phyloP scores from a whole-genome alignment of 1,139 yeast species.

The Scheffersomyces cryptocercus region DNA sequence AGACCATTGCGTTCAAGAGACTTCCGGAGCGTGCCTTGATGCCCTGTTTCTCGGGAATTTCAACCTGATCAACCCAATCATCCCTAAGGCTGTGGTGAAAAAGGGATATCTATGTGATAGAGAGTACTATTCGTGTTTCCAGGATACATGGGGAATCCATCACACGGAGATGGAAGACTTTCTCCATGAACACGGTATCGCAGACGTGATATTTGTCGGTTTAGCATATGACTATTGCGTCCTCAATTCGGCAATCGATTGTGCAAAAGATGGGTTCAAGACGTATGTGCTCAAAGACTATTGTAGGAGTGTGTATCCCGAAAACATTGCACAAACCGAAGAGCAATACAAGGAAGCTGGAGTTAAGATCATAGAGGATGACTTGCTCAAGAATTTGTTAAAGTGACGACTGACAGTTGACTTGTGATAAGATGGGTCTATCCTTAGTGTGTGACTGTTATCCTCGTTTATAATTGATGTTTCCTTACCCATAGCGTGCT shows the following conservation, averaged over 20 bases:
- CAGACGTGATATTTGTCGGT: conserved; percentile 74
- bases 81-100: conserved; percentile 47
- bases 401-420: not conserved
- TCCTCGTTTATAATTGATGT: no score
- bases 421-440: no score
- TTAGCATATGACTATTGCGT: conserved; percentile 89
- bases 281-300: conserved; percentile 62
- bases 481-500: no score
- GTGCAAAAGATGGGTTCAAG: conserved; percentile 59
- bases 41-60: conserved; percentile 32
- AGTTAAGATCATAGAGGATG: conserved; percentile 16
- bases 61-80: conserved; percentile 18
- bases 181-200: conserved; percentile 46
- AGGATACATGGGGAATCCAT: conserved; percentile 74
- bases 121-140: conserved; percentile 89
- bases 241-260: conserved; percentile 68
- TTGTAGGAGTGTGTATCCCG: conserved; percentile 39
- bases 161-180: conserved; percentile 62
- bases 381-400: not conserved
- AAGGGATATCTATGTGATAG: conserved; percentile 74
- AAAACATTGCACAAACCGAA: conserved; percentile 29
- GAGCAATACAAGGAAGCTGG: conserved; percentile 25
- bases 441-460: no score
- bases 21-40: conserved; percentile 68
- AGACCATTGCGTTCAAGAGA: conserved; percentile 78